Base-by-base conservation (phyloP, 371 early-diverging fungal species). In the Mortierella polycephala region DNA sequence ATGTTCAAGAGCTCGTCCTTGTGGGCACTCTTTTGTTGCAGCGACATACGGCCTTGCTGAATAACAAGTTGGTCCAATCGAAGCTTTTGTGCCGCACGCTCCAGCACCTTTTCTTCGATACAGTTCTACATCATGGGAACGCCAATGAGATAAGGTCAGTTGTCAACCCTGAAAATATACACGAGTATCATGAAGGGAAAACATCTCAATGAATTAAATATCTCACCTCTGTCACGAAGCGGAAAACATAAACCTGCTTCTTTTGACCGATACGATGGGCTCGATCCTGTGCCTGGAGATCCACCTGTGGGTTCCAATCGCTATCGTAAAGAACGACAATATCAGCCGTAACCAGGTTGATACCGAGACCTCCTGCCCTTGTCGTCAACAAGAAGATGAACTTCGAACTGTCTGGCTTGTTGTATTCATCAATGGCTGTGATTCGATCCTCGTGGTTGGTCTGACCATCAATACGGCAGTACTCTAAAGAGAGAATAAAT, bases 211-310 rank as follows among this genome's bases (percentile, higher is more conserved):
- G 44, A 8, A n/a, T 21, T 12, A 14, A 44, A 11, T 11, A 1
- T 7, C 57, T 46, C 77, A 86, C 86, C 83, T 98, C 98, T 20
- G 98, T 94, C n/a, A 99, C 94, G 61, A 99, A 94, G 59, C 99
- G 87, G 83, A 95, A 99, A 7, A 99, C 99, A 68, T 93, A 90
- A 20, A 99, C 99, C 72, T 97, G 97, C 81, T 98, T 98, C 51
- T 92, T 98, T 81, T 99, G 99, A 5, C 99, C 99, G 62, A 99
- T 98, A 83, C 99, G 95, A 86, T 99, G 99, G 10, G 99, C 99
- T 67, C 99, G 94, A 83, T 99, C 99, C 85, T 90, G 88, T 10
- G 97, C 98, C 85, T 98, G 98, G 30, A 98, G 83, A 85, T 98
- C 99, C 16, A 94, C 96, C 85, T 97, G 98, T 20, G 99, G 99